Evolutionary conservation across 2,329 filamentous ascomycete species (phyloP).

Genomic region (Nigrospora sphaerica): DNA sequence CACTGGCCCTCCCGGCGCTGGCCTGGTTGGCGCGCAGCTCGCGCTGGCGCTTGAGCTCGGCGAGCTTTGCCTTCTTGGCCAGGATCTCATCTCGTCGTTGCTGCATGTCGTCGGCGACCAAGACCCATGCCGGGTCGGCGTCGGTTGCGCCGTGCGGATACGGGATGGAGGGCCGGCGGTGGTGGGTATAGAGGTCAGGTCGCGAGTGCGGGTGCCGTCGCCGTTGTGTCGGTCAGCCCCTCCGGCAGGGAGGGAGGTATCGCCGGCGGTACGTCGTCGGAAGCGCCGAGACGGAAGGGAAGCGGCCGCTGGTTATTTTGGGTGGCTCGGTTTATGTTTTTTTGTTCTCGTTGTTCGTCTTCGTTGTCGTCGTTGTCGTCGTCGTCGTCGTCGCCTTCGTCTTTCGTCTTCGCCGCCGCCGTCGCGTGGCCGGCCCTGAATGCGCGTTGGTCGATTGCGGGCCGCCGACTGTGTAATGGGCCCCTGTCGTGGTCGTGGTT

Average conservation of each 20-base stretch:
- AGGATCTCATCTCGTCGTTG: conserved; percentile 93
- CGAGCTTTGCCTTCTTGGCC: conserved; percentile 94
- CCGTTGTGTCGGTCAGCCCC: not conserved
- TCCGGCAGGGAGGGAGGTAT: not conserved
- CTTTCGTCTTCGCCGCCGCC: not conserved
- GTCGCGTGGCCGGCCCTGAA: too few relatives aligned
- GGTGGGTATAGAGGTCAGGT: not conserved
- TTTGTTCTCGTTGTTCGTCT: too few relatives aligned
- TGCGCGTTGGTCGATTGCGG: too few relatives aligned
- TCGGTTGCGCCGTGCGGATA: too few relatives aligned
- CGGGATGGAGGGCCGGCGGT: too few relatives aligned
- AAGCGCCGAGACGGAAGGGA: too few relatives aligned
- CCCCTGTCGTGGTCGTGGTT: too few relatives aligned
- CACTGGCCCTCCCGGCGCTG: conserved; percentile 59
- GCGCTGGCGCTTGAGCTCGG: conserved; percentile 88
- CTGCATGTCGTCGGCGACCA: conserved; percentile 47
- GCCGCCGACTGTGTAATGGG: too few relatives aligned
- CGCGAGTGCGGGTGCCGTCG: not conserved
- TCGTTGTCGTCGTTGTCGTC: too few relatives aligned
- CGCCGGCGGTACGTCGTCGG: not conserved
- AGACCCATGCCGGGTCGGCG: conserved; percentile 39
- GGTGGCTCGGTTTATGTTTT: too few relatives aligned
- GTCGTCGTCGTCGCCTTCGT: too few relatives aligned
- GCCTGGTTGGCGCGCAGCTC: conserved; percentile 76
- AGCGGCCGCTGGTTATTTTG: too few relatives aligned